Conservation (phyloP, 768 basidiomycete genomes). For the Daedaleopsis sinensis region DNA sequence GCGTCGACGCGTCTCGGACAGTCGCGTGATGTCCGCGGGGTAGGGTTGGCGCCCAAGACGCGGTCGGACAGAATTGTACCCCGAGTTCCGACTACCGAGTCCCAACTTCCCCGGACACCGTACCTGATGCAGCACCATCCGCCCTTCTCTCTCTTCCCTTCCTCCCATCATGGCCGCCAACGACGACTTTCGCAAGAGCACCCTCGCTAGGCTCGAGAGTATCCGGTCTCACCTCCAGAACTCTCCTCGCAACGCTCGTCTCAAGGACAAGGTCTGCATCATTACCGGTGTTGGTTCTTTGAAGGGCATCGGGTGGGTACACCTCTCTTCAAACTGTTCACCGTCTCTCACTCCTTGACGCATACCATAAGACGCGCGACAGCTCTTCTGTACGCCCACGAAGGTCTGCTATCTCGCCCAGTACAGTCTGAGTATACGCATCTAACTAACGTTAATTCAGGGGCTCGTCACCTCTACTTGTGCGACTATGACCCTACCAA, state of each 20-base stretch:
- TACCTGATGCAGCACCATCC: no score
- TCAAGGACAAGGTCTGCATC: constrained; percentile 81
- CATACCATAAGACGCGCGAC: constrained; percentile 59
- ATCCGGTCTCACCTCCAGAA: constrained; percentile 69
- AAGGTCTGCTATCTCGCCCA: constrained; percentile 49
- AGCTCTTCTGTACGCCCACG: constrained; percentile 75
- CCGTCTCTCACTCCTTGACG: background rate
- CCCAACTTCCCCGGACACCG: background rate
- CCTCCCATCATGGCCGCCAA: constrained; percentile 13
- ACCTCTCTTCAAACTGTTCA: background rate
- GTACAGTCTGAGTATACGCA: background rate
- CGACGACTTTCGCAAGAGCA: constrained; percentile 60
- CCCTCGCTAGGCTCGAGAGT: constrained; percentile 64
- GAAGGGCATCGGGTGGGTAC: constrained; percentile 77
- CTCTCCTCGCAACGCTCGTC: constrained; percentile 53
- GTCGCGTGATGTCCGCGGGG: constrained; percentile 23
- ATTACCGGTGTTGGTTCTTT: constrained; percentile 88
- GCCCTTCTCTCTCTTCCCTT: background rate
- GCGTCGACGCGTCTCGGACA: constrained; percentile 53
- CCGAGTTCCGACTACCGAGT: background rate
- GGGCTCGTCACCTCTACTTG: constrained; percentile 77
- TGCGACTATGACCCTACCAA: constrained; percentile 71
- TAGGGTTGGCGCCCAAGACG: background rate
- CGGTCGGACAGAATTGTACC: background rate
- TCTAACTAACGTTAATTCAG: constrained; percentile 38